Evolutionary conservation across 352 stramenopile species (phyloP).

Genomic region (Pythium periplocum): DNA sequence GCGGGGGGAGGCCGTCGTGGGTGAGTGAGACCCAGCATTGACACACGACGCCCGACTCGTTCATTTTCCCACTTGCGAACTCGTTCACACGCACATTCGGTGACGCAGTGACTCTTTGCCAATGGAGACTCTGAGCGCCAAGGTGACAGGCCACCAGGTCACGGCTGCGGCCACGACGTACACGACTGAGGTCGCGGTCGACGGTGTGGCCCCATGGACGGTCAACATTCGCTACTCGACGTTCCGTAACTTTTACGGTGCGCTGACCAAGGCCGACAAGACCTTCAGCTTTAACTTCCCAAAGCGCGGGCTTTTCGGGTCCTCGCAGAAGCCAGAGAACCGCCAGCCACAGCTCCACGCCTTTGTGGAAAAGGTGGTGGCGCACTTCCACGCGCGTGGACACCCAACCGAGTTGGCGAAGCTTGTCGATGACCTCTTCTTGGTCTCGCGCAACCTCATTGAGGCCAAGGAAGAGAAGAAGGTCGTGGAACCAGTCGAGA

Average conservation of each 20-base stretch:
- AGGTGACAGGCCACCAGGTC: conserved; percentile 33
- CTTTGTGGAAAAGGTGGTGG: conserved; percentile 50
- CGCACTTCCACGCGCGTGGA: conserved; percentile 39
- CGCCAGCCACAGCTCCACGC: conserved; percentile 57
- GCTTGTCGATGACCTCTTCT: conserved; percentile 50
- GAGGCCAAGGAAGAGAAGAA: conserved; percentile 9
- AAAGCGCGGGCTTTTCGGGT: conserved; percentile 60
- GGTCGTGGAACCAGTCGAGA: conserved; percentile 8
- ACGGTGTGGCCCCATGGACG: conserved; percentile 27
- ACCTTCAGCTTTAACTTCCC: conserved; percentile 59
- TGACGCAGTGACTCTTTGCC: neutral
- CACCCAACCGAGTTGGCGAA: conserved; percentile 33
- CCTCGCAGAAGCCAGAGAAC: conserved; percentile 34
- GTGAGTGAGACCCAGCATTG: too few species aligned
- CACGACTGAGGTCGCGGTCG: conserved; percentile 39
- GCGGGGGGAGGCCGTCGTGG: too few species aligned
- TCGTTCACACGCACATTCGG: too few species aligned
- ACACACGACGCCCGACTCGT: too few species aligned
- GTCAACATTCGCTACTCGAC: conserved; percentile 59
- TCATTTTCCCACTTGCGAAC: too few species aligned
- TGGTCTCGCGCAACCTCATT: conserved; percentile 30
- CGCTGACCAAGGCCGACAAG: conserved; percentile 37
- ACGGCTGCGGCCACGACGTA: conserved; percentile 38
- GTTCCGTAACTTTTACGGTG: conserved; percentile 54
- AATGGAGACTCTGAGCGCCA: conserved; percentile 22